Base-by-base conservation (phyloP, 257 asterid genomes). In the Perilla frutescens region DNA sequence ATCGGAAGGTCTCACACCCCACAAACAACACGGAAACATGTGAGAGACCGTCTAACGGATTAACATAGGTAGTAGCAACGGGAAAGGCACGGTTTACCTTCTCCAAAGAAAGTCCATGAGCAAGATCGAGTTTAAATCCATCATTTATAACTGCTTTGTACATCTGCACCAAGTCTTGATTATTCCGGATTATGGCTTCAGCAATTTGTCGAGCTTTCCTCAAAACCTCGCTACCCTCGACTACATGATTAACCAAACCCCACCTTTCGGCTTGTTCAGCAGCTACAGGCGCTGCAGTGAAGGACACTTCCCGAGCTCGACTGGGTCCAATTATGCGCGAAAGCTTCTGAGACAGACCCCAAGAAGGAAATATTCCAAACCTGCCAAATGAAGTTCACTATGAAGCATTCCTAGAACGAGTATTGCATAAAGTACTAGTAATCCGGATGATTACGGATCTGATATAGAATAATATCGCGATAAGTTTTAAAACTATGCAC, bases 341-440 rank as follows among this genome's bases (percentile, higher is more conserved):
- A 69, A 94, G 96, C 88, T 94, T 94, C 88, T 94, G 99, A 61
- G 99, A 94, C 44, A 94, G 80, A 53, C 99, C 99, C 99, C 98
- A 94, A 0, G 99, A 94, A 61, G 99, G 98, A 83, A 94, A 94
- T 86, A 94, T 91, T 50, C 97, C 99, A 81, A 94, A 94, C 81
- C 99, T 94, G 85, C 34, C 53, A 77, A 66, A 77, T 51, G 71
- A 60, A 73, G 56, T 50, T 75, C 56, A 47, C 34, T 53, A 54
- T 20, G 61, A 57, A 49, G 13, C 60, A 63, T n/a, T n/a, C 43
- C 62, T 3, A 37, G 58, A 48, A 73, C 1, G 26, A 31, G 49
- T 43, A 43, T 29, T 40, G 39, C 9, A 39, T 20, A 55, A 55
- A 70, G 48, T 26, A 63, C 50, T 12, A 10, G 36, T 57, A 68